Evolutionary conservation across 2,329 filamentous ascomycete species (phyloP).

Genomic region (Aschersonia sp.): DNA sequence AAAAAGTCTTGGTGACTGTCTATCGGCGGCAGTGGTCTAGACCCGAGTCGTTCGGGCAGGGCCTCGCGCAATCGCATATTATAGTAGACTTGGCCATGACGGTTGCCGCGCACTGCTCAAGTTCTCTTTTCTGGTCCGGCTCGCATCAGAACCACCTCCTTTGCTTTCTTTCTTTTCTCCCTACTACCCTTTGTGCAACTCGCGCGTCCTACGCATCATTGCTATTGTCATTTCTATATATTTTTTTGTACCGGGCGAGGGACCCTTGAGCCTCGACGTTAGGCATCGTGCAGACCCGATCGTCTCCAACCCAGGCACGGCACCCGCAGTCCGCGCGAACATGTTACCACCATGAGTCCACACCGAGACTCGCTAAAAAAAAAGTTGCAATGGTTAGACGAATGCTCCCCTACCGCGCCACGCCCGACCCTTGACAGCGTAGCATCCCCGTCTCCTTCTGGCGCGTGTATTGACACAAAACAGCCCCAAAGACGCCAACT

Average conservation of each 20-base stretch:
- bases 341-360: neutral
- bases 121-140: no score
- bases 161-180: no score
- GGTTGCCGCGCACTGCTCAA: no score
- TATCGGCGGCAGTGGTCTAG: neutral
- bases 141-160: no score
- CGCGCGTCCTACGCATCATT: no score
- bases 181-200: no score
- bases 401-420: neutral
- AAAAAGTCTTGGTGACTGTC: neutral
- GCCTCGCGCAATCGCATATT: neutral
- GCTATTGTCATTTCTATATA: no score
- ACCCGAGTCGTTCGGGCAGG: neutral
- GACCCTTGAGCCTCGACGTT: no score
- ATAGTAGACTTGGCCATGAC: no score
- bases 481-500: conserved; percentile 12
- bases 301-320: no score
- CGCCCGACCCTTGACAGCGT: neutral
- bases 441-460: neutral
- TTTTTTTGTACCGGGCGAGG: no score
- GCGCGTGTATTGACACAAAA: neutral
- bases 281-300: no score
- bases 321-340: neutral
- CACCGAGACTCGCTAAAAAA: neutral
- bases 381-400: neutral